These are phyloP conservation scores for Podaxis pistillaris DNA, from an alignment of 768 basidiomycete species.

Conservation along the genomic window DNA sequence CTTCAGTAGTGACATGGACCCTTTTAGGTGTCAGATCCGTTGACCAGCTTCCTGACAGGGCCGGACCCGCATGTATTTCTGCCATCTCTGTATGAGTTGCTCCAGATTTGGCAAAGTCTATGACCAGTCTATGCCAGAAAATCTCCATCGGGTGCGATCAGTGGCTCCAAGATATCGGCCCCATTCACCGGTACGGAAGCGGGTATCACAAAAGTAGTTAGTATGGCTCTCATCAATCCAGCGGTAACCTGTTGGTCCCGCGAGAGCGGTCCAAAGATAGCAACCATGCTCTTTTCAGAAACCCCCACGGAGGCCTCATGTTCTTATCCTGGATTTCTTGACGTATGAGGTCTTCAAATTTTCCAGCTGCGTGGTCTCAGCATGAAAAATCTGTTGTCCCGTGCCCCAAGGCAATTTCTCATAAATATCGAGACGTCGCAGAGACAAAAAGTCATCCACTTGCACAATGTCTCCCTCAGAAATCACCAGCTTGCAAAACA, in stretches of 20 bases:
- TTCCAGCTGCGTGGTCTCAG: neutral
- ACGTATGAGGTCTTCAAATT: neutral
- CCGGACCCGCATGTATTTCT: neutral
- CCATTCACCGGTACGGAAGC: neutral
- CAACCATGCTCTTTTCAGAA: neutral
- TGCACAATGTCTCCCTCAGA: conserved; percentile 32
- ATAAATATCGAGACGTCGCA: neutral
- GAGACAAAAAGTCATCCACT: neutral
- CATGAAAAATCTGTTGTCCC: neutral
- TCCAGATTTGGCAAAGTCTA: neutral
- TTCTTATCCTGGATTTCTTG: neutral
- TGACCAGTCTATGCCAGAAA: neutral
- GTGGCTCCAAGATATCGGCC: neutral
- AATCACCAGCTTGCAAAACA: conserved; percentile 36
- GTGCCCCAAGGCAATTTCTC: neutral
- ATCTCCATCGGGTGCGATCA: neutral
- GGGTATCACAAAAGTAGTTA: neutral
- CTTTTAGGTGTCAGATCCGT: neutral
- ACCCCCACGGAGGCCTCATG: neutral
- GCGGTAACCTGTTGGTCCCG: neutral
- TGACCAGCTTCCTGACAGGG: neutral
- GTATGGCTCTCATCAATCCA: neutral
- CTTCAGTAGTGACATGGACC: neutral
- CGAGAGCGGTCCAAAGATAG: neutral
- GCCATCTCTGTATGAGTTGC: neutral